Evolutionary conservation across 2,329 filamentous ascomycete genomes (phyloP).

Genomic region (Alternaria arborescens): DNA sequence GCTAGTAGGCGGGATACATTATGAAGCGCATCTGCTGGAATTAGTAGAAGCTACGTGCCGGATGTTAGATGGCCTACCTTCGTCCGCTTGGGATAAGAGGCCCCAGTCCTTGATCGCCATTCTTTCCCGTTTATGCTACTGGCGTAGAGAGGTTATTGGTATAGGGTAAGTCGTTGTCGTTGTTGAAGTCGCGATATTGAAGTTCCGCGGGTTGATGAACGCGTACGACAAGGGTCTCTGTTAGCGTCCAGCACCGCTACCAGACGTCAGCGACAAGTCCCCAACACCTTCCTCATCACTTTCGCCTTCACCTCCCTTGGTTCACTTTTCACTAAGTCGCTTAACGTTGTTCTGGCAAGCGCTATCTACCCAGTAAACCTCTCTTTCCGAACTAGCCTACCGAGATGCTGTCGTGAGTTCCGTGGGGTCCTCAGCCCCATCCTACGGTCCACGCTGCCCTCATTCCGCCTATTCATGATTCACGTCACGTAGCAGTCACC

Average conservation of each 20-base stretch:
- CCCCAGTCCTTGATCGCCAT: slow-evolving; percentile 66
- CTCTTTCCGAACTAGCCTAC: neutral
- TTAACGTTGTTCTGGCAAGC: neutral
- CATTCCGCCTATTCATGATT: slow-evolving; percentile 15
- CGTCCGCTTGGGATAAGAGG: slow-evolving; percentile 76
- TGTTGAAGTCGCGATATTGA: slow-evolving; percentile 16
- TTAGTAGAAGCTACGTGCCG: slow-evolving; percentile 20
- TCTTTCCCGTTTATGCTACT: neutral
- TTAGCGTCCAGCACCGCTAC: slow-evolving; percentile 9
- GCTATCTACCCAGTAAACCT: neutral
- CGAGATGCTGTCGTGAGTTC: slow-evolving; percentile 14
- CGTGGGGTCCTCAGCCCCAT: slow-evolving; percentile 14
- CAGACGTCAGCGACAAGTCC: slow-evolving; percentile 21
- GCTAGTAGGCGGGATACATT: slow-evolving; percentile 80
- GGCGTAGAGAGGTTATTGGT: neutral
- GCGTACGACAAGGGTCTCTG: slow-evolving; percentile 7
- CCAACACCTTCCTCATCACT: neutral
- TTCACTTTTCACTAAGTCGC: neutral
- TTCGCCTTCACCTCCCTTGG: slow-evolving; percentile 11
- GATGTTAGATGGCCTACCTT: slow-evolving; percentile 52
- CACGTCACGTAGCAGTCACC: slow-evolving; percentile 5
- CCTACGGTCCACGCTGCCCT: slow-evolving; percentile 5
- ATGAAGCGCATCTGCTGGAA: slow-evolving; percentile 75
- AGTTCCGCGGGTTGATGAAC: slow-evolving; percentile 3
- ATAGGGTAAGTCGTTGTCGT: neutral